Evolutionary conservation across 2,329 filamentous ascomycete species (phyloP).

Genomic region (Fusarium marasasianum): DNA sequence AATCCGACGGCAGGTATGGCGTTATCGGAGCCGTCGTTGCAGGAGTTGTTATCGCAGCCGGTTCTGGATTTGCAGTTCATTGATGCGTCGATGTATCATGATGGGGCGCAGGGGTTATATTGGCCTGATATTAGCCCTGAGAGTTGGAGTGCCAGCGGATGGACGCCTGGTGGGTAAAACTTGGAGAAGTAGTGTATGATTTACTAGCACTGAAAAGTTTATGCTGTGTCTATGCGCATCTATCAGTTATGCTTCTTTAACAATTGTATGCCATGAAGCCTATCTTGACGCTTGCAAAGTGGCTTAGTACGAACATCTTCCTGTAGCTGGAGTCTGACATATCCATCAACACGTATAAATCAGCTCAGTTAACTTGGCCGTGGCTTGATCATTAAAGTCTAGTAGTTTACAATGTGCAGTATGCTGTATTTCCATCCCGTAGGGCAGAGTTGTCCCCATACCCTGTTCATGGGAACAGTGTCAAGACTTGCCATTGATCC

Average conservation of each 20-base stretch:
- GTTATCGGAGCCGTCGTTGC: conserved; percentile 48
- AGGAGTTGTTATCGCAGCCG: conserved; percentile 48
- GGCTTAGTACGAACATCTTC: too few species aligned
- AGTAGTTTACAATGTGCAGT: rapidly evolving
- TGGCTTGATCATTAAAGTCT: rapidly evolving
- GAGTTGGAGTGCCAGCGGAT: conserved; percentile 34
- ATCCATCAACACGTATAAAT: rapidly evolving
- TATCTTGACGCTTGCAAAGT: rapidly evolving
- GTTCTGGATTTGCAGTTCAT: conserved; percentile 48
- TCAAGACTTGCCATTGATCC: background rate
- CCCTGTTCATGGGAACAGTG: background rate
- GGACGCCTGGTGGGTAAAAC: conserved; percentile 2
- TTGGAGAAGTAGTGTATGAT: rapidly evolving
- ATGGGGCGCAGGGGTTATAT: conserved; percentile 36
- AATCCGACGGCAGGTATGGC: conserved; percentile 48
- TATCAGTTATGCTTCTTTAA: rapidly evolving
- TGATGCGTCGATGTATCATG: conserved; percentile 43
- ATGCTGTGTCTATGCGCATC: rapidly evolving
- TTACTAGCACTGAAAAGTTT: rapidly evolving
- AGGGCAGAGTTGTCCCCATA: rapidly evolving
- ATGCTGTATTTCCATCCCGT: rapidly evolving
- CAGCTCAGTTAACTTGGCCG: rapidly evolving
- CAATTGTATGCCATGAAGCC: rapidly evolving
- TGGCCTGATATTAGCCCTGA: conserved; percentile 43
- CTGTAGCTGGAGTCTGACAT: rapidly evolving